Evolutionary conservation across 176 grass and related monocot genomes (phyloP).

Genomic region (Aegilops tauschii): DNA sequence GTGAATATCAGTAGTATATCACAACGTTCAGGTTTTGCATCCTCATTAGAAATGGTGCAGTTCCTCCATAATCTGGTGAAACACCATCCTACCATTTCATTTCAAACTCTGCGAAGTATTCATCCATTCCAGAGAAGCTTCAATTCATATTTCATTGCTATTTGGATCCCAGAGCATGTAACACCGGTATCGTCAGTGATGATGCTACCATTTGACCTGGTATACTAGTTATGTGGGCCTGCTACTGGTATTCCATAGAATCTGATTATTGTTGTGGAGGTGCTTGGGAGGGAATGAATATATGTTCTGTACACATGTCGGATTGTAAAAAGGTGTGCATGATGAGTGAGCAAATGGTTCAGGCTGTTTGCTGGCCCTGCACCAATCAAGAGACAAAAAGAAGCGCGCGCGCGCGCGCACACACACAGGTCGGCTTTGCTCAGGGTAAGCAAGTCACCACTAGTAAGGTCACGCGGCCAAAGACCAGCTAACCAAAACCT

Average conservation of each 20-base stretch:
- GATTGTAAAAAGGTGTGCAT: conserved; percentile 36
- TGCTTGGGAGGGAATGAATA: conserved; percentile 17
- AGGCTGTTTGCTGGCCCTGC: no score
- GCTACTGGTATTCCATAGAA: conserved; percentile 32
- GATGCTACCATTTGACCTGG: conserved; percentile 22
- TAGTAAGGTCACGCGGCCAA: neutral
- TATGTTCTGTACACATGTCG: conserved; percentile 23
- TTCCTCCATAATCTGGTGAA: neutral
- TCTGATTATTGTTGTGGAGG: conserved; percentile 27
- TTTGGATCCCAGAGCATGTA: conserved; percentile 10
- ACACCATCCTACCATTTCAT: neutral
- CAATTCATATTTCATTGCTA: conserved; percentile 1
- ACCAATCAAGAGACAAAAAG: conserved; percentile 15
- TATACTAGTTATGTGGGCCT: conserved; percentile 25
- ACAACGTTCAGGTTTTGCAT: neutral
- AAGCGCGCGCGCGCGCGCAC: neutral
- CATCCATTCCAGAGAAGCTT: neutral
- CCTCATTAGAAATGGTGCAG: conserved; percentile 12
- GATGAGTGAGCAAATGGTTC: conserved; percentile 21
- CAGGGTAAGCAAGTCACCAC: neutral
- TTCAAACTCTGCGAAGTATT: neutral
- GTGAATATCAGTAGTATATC: no score
- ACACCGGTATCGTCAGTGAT: conserved; percentile 4
- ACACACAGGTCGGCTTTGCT: conserved; percentile 1
- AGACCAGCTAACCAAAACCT: neutral